These are phyloP conservation scores for Puccinia polysora DNA, from an alignment of 1,284 basidiomycete genomes.

Conservation along the genomic window DNA sequence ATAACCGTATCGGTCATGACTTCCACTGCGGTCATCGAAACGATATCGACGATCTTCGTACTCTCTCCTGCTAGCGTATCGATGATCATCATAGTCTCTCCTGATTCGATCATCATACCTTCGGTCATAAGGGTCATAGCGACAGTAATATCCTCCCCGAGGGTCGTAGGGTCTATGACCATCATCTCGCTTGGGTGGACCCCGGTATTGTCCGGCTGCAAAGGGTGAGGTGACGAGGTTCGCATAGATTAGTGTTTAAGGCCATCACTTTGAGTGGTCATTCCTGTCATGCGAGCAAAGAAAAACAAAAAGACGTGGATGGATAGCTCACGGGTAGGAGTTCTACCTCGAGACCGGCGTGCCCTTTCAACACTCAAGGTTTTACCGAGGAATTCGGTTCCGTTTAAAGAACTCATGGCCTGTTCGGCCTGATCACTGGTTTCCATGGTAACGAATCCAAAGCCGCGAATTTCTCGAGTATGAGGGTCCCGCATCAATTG, in stretches of 20 bases:
- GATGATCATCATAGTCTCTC: conserved; percentile 18
- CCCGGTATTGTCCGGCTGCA: conserved; percentile 47
- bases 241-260: too few relatives aligned
- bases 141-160: conserved; percentile 52
- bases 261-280: too few relatives aligned
- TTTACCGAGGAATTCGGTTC: conserved; percentile 79
- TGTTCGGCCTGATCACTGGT: conserved; percentile 78
- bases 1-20: conserved; percentile 45
- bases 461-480: conserved; percentile 89
- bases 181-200: conserved; percentile 58
- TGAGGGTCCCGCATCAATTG: conserved; percentile 97
- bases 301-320: too few relatives aligned
- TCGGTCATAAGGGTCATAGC: conserved; percentile 44
- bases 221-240: too few relatives aligned
- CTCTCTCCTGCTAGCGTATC: background rate
- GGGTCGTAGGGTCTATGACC: conserved; percentile 65
- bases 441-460: conserved; percentile 96
- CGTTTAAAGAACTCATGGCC: conserved; percentile 75
- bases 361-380: conserved; percentile 81
- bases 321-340: conserved; percentile 42
- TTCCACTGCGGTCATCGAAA: conserved; percentile 47
- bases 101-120: conserved; percentile 46
- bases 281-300: too few relatives aligned
- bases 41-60: conserved; percentile 37
- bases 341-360: conserved; percentile 44